Base-by-base conservation (phyloP, 352 stramenopile genomes). In the Phytophthora aleatoria region DNA sequence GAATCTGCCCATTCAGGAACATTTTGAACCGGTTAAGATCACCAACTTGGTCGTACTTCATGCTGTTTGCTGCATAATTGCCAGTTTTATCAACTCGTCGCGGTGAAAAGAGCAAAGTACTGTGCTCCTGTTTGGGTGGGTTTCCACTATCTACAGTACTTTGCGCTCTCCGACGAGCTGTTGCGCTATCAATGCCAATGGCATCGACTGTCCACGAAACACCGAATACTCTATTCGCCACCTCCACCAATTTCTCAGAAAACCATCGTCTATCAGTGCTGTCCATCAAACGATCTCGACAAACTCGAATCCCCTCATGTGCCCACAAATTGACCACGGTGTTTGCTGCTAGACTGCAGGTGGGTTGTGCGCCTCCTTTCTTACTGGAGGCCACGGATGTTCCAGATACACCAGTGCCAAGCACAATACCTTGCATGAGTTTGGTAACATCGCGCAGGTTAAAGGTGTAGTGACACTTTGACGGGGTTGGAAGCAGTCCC, bases 251-350 rank as follows among this genome's bases (percentile, higher is more conserved):
- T 28, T 94, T 76, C 24, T 95, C 76, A 0, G 89, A 91, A 56
- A 98, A 90, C 87, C 90, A 97, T 26, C 64, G 50, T 60, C 96
- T 89, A 53, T 98, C 94, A 3, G 54, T 57, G 3, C 73, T 75
- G 13, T 91, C 91, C 36, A 94, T 86, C 3, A 98, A 64, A 7
- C 94, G 91, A 61, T 98, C 94, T 15, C 95, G 90, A 53, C 98
- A 98, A 2, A 98, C 93, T 2, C 95, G 76, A 57, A 93, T 83
- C 31, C 69, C 84, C 61, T 98, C 95, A 54, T 98, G 92, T 20
- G 90, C 79, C 90, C 94, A 98, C 5, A 98, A 73, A 20, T 74
- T 80, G 0, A 75, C 53, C 3, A 97, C 73, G 0, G 73, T 77
- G n/a, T 91, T 84, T 1, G 62, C 39, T 3, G 67, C 71, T 36